Evolutionary conservation across 169 alveolate species (phyloP).

Genomic region (Fabrea salina): DNA sequence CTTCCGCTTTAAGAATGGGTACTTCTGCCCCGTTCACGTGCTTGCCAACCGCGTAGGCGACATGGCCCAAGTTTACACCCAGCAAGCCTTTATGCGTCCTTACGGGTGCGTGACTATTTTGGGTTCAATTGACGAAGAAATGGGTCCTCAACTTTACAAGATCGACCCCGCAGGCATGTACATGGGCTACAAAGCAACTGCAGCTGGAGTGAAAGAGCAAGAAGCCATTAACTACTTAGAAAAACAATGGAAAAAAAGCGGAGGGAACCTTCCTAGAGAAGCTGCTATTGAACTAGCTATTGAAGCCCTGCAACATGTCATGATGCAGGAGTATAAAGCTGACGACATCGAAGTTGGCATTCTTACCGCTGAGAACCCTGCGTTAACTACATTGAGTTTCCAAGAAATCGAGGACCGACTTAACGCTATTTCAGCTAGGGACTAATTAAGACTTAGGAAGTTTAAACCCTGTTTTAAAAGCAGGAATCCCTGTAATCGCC

Average conservation of each 20-base stretch:
- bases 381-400: slow-evolving; percentile 60
- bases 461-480: slow-evolving; percentile 32
- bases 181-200: slow-evolving; percentile 54
- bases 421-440: background rate
- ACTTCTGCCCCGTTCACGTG: slow-evolving; percentile 74
- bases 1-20: slow-evolving; percentile 71
- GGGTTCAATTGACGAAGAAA: slow-evolving; percentile 77
- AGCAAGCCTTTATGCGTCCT: slow-evolving; percentile 27
- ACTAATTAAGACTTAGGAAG: background rate
- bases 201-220: slow-evolving; percentile 68
- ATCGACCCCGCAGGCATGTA: slow-evolving; percentile 78
- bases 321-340: slow-evolving; percentile 54
- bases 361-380: slow-evolving; percentile 51
- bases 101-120: slow-evolving; percentile 39
- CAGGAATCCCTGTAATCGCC: slow-evolving; percentile 44
- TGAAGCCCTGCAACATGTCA: background rate
- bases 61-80: background rate
- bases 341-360: slow-evolving; percentile 77
- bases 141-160: slow-evolving; percentile 77
- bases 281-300: slow-evolving; percentile 72
- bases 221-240: slow-evolving; percentile 62
- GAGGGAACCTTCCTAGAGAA: slow-evolving; percentile 53
- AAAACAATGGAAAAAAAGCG: slow-evolving; percentile 60
- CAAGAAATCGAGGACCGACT: slow-evolving; percentile 51
- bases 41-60: slow-evolving; percentile 54